Evolutionary conservation across 306 rosid species (phyloP).

Genomic region (Luffa acutangula): DNA sequence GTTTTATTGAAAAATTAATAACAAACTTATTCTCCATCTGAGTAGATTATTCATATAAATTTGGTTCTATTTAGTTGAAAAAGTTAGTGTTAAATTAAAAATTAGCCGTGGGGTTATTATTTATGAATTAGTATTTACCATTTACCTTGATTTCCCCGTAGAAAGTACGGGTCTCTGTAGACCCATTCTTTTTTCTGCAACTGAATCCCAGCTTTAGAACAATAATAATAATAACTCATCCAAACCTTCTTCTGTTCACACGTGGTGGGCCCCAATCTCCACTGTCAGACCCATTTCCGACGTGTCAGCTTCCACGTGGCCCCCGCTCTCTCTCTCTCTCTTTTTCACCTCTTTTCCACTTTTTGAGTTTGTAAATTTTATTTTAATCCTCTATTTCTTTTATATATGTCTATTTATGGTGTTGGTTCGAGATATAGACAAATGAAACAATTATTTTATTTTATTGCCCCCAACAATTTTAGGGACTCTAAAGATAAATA

Average conservation of each 20-base stretch:
- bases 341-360: background rate
- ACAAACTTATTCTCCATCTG: no score
- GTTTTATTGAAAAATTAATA: no score
- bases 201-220: background rate
- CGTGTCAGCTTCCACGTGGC: background rate
- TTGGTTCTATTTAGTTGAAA: no score
- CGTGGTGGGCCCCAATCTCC: background rate
- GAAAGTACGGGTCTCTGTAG: background rate
- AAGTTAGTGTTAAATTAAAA: no score
- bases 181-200: background rate
- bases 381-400: no score
- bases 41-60: no score
- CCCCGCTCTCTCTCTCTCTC: no score
- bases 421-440: no score
- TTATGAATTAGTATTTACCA: background rate
- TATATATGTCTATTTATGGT: no score
- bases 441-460: no score
- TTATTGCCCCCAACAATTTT: no score
- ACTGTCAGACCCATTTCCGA: background rate
- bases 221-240: background rate
- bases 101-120: background rate
- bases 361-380: background rate
- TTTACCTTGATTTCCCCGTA: background rate
- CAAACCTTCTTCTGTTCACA: background rate
- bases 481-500: no score